phyloP scores from a whole-genome alignment of 139 green algal species.

The Desmodesmus armatus region DNA sequence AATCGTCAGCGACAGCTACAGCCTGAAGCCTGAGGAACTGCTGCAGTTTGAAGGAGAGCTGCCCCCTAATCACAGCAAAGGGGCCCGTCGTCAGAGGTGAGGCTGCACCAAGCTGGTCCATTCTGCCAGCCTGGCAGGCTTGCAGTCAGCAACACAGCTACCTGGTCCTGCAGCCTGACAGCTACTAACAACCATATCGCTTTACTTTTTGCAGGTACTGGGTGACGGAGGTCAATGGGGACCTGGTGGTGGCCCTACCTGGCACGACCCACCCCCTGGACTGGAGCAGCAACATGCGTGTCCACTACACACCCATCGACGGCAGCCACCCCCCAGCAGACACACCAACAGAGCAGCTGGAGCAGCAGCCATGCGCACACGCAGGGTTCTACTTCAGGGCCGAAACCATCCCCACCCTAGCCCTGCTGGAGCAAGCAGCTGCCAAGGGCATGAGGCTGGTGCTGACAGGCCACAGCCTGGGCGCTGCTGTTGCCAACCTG shows the following conservation, averaged over 20 bases:
- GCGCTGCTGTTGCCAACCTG: conserved; percentile 81
- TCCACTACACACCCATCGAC: conserved; percentile 32
- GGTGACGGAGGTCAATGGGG: conserved; percentile 6
- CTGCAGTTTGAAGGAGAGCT: conserved; percentile 5
- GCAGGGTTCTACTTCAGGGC: conserved; percentile 73
- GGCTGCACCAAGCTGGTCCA: background rate
- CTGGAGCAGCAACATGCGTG: conserved; percentile 42
- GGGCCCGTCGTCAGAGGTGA: conserved; percentile 18
- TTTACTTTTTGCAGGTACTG: conserved; percentile 22
- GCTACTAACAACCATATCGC: background rate
- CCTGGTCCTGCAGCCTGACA: background rate
- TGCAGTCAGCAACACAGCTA: too few species aligned
- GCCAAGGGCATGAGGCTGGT: conserved; percentile 62
- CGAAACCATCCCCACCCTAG: conserved; percentile 53
- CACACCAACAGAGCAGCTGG: background rate
- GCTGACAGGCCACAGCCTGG: conserved; percentile 72
- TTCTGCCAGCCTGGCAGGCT: too few species aligned
- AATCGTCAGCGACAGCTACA: conserved; percentile 20
- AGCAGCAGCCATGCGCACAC: conserved; percentile 59
- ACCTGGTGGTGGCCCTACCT: conserved; percentile 38
- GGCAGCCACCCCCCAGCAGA: background rate
- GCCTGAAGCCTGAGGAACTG: background rate
- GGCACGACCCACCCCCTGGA: conserved; percentile 42
- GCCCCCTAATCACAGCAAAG: conserved; percentile 9
- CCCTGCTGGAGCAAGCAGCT: conserved; percentile 54